Base-by-base conservation (phyloP, 371 early-diverging fungal genomes). In the Catenaria anguillulae region DNA sequence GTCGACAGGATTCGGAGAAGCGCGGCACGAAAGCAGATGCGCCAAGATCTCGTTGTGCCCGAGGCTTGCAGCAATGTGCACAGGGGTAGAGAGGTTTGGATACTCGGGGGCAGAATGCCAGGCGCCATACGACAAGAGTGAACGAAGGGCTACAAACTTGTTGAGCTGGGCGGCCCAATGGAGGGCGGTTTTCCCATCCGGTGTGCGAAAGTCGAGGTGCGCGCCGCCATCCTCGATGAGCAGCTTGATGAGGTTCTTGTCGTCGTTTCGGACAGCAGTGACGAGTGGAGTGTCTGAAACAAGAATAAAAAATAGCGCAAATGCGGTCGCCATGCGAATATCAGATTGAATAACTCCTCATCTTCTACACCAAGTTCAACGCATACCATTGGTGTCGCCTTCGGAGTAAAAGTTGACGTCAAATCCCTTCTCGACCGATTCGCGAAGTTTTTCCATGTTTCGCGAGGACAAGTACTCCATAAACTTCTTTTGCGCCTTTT, bases 401-500 rank as follows among this genome's bases (percentile, higher is more conserved):
- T 79, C 79, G 29, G 69, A 62, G 63, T 60, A 60, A 63, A 79
- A 77, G 61, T 79, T 79, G 13, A 75, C 68, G 62, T 79, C 79
- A 5, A 73, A 35, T 5, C 70, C 71, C 56, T 67, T 71, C 10
- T 33, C n/a, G 31, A 60, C 63, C 55, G 66, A 35, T 36, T 76
- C 77, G 29, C 63, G 59, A 37, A 75, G 65, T 43, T 70, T 73
- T 33, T 79, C 79, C 13, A 71, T 24, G 33, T 65, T 61, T 5
- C 76, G 73, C 56, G 72, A 71, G 61, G 60, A 33, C 23, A 76
- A 54, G 45, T 75, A 76, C 52, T 77, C 79, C 33, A 73, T 33
- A 52, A 77, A 70, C 56, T 67, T 70, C 59, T 77, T 79, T 62
- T 75, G 76, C 60, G 71, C 71, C 62, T 76, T 77, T 35, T 71